Percentiles rank a stretch among this genome's conserved stretches.
Evolutionary conservation across 179 eudicot genomes (phyloP).

Genomic region (Silene vulgaris): DNA sequence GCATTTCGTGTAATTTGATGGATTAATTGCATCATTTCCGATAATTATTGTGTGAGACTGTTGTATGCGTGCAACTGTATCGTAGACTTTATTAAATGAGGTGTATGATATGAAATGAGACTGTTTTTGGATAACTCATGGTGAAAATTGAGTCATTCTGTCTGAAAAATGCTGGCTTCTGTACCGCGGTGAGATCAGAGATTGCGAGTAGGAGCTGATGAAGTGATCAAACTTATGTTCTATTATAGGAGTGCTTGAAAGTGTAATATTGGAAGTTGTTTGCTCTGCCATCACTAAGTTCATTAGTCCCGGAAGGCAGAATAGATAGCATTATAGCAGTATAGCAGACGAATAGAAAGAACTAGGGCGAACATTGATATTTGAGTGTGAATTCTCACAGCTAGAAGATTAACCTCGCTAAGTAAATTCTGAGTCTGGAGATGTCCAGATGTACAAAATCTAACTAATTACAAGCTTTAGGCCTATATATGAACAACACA

Average conservation of each 20-base stretch:
- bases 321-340: not conserved
- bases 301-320: not conserved
- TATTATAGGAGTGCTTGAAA: not conserved
- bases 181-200: not conserved
- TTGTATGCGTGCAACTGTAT: not conserved
- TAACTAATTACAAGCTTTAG: not conserved
- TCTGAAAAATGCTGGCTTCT: not conserved
- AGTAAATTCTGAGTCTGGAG: not conserved
- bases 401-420: not conserved
- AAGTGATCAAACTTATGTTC: not conserved
- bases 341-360: conserved; percentile 3
- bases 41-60: conserved; percentile 1
- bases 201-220: not conserved
- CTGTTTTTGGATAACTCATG: not conserved
- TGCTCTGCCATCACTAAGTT: not conserved
- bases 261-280: not conserved
- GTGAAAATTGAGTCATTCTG: not conserved
- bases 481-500: not conserved
- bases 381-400: not conserved
- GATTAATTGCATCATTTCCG: not conserved
- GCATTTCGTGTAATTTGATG: not conserved
- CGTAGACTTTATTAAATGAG: not conserved
- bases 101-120: not conserved
- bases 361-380: not conserved
- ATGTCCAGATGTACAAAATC: not conserved